Evolutionary conservation across 2,329 filamentous ascomycete species (phyloP).

Genomic region (Cytospora schulzeri): DNA sequence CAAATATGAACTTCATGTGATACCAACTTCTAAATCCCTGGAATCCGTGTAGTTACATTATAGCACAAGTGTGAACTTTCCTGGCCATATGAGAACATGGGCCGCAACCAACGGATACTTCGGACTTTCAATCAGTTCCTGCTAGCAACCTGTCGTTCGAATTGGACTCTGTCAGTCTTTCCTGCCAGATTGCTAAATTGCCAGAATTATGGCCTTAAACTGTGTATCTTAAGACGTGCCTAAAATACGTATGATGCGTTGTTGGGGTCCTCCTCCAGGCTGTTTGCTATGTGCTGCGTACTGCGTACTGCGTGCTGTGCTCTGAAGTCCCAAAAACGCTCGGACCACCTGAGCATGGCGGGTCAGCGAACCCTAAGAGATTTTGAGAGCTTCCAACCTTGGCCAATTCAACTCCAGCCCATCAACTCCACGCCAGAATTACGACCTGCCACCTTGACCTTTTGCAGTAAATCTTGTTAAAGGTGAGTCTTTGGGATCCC

Average conservation of each 20-base stretch:
- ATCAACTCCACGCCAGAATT: conserved; percentile 20
- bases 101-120: neutral
- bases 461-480: conserved; percentile 17
- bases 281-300: neutral
- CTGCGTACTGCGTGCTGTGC: neutral
- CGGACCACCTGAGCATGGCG: neutral
- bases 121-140: neutral
- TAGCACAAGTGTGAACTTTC: conserved; percentile 1
- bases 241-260: neutral
- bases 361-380: conserved; percentile 46
- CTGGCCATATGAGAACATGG: no score
- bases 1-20: conserved; percentile 43
- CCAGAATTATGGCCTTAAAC: neutral
- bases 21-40: conserved; percentile 23
- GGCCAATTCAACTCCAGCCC: conserved; percentile 14
- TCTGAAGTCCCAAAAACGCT: neutral
- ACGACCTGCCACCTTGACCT: conserved; percentile 16
- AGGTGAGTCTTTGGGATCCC: conserved; percentile 19
- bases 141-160: neutral
- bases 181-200: neutral
- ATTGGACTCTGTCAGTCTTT: neutral
- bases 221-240: neutral
- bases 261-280: neutral
- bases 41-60: conserved; percentile 2
- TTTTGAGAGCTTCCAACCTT: conserved; percentile 26